These are phyloP conservation scores for Penicillium psychrofluorescens DNA, from an alignment of 495 filamentous ascomycete species.

Conservation along the genomic window DNA sequence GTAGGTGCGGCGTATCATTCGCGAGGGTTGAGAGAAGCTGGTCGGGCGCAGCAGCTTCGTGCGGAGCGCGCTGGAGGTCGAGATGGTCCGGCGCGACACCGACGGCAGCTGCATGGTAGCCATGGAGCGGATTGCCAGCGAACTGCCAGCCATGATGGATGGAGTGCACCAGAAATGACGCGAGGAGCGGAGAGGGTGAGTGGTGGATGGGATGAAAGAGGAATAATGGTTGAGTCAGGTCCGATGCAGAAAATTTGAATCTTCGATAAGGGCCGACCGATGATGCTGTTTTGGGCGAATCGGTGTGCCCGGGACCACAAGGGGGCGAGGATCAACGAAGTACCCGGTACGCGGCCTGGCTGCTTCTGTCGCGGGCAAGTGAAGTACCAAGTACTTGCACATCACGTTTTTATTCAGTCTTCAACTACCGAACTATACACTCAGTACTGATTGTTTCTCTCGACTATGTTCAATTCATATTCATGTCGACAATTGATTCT, in stretches of 20 bases:
- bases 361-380: not conserved
- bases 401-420: too few relatives aligned
- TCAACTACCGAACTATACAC: too few relatives aligned
- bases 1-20: conserved; percentile 30
- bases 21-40: conserved; percentile 20
- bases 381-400: not conserved
- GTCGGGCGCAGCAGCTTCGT: conserved; percentile 19
- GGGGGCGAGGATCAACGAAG: not conserved
- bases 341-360: conserved; percentile 1
- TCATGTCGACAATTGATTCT: too few relatives aligned
- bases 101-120: conserved; percentile 19
- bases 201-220: conserved; percentile 9
- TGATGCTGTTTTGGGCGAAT: conserved; percentile 37
- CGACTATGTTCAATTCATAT: too few relatives aligned
- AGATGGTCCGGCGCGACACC: conserved; percentile 32
- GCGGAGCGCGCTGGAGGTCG: conserved; percentile 20
- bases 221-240: conserved; percentile 6
- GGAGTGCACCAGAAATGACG: conserved; percentile 3
- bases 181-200: conserved; percentile 6
- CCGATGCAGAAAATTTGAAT: conserved; percentile 17
- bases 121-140: conserved; percentile 32
- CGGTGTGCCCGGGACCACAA: conserved; percentile 25
- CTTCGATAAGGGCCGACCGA: conserved; percentile 12
- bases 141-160: conserved; percentile 34
- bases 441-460: too few relatives aligned